Evolutionary conservation across 2,329 filamentous ascomycete genomes (phyloP).

Genomic region (Capronia coronata): DNA sequence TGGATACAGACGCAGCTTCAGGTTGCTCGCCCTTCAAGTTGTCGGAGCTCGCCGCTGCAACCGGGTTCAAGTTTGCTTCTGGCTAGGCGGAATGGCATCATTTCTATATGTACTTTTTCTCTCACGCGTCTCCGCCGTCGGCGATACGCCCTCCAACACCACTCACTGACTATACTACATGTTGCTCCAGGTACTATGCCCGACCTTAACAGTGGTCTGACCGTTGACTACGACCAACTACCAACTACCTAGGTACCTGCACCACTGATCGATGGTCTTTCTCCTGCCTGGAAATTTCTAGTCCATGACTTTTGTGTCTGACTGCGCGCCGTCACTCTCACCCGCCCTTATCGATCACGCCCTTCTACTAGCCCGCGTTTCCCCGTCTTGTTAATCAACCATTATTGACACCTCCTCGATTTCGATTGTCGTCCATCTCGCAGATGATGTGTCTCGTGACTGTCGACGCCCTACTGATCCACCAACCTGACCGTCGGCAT

Average conservation of each 20-base stretch:
- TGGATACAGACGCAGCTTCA: background rate
- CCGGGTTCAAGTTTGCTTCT: too few relatives aligned
- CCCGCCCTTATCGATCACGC: background rate
- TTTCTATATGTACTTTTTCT: background rate
- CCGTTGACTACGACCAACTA: too few relatives aligned
- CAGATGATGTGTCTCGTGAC: slow-evolving; percentile 17
- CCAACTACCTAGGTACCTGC: too few relatives aligned
- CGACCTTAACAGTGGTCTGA: background rate
- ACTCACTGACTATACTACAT: too few relatives aligned
- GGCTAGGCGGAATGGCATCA: slow-evolving; percentile 6
- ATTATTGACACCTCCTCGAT: too few relatives aligned
- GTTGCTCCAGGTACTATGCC: background rate
- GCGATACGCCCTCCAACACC: too few relatives aligned
- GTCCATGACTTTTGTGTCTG: background rate
- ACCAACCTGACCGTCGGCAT: background rate
- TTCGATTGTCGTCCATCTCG: background rate
- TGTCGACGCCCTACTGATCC: background rate
- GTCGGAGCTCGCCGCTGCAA: slow-evolving; percentile 7
- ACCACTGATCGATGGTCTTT: background rate
- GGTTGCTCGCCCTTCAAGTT: background rate
- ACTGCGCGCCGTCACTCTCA: background rate
- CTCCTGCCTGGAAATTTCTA: background rate
- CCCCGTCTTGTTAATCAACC: background rate
- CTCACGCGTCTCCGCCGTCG: too few relatives aligned
- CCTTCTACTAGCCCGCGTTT: background rate